Conservation (phyloP, 352 stramenopile species). For the Peronospora belbahrii region DNA sequence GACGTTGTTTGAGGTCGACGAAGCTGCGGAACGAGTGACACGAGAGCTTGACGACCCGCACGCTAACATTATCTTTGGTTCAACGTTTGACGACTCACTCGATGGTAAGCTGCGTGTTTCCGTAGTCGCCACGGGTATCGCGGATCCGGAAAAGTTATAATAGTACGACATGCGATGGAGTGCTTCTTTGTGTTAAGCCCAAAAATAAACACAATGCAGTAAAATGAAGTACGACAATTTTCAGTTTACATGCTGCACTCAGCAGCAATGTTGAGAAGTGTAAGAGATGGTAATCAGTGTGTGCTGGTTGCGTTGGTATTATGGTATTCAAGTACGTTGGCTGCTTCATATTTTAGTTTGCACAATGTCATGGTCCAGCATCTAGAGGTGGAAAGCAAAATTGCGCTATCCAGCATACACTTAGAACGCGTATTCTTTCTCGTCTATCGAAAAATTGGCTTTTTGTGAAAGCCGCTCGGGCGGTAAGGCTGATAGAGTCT, state of each 20-base stretch:
- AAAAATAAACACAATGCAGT: background rate
- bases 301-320: conserved; percentile 21
- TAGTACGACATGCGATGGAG: conserved; percentile 4
- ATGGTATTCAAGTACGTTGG: conserved; percentile 11
- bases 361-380: conserved; percentile 25
- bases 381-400: conserved; percentile 22
- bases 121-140: conserved; percentile 81
- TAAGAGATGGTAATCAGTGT: conserved; percentile 1
- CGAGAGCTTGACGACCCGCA: conserved; percentile 82
- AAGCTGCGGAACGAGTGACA: conserved; percentile 81
- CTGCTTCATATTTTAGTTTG: conserved; percentile 36
- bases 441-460: conserved; percentile 33
- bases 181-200: background rate
- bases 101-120: conserved; percentile 80
- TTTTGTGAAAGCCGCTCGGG: conserved; percentile 42
- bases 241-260: conserved; percentile 1
- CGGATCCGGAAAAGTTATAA: conserved; percentile 76
- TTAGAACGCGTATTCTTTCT: conserved; percentile 39
- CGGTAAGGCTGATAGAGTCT: conserved; percentile 41
- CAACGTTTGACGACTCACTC: conserved; percentile 76
- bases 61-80: conserved; percentile 87
- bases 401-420: conserved; percentile 13
- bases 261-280: background rate
- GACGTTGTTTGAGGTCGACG: conserved; percentile 89
- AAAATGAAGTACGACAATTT: conserved; percentile 2